Evolutionary conservation across 306 rosid species (phyloP), one percentile per base, ranked within the genome.

Genomic region (Datisca glomerata): DNA sequence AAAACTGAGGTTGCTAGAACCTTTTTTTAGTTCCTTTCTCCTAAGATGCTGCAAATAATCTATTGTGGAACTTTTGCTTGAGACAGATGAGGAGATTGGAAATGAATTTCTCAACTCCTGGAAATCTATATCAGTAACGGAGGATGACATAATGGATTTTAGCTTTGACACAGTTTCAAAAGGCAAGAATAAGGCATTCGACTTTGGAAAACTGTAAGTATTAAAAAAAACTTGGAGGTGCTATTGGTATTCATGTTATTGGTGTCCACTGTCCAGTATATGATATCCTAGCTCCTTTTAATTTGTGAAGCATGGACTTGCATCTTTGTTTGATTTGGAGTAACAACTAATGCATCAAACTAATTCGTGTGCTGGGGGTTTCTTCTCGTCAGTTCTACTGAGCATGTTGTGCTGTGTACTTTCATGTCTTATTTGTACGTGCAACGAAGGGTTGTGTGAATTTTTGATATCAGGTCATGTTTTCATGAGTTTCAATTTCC

Each of bases 61-160:
- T 35, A 22, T n/a, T 3, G 12, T 6, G 32, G 54, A 57, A 23
- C 23, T 13, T 20, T 18, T 38, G 2, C 22, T 66, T 59, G 44
- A 50, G 50, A 58, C 71, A 89, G 97, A 74, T 63, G 79, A 60
- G 25, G 93, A 69, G n/a, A 65, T 83, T 19, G 83, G 76, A 43
- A 76, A 74, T 25, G 83, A 67, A 21, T 89, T 83, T 64, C 85
- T 80, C 57, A 53, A 63, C 62, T 80, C 97, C 71, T 83, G 97
- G 97, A 89, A 80, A 56, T 63, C 97, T 63, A 67, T 83, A 62
- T 76, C 95, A 44, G 67, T 74, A 66, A 57, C 70, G 53, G 76
- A 83, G 45, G 97, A 80, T 32, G 93, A 68, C 32, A 58, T 51
- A 42, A 59, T 83, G 80, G 84, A 79, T 61, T 83, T 89, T 44